Conservation (phyloP, 441 rosid species). For the Aleurites moluccanus region DNA sequence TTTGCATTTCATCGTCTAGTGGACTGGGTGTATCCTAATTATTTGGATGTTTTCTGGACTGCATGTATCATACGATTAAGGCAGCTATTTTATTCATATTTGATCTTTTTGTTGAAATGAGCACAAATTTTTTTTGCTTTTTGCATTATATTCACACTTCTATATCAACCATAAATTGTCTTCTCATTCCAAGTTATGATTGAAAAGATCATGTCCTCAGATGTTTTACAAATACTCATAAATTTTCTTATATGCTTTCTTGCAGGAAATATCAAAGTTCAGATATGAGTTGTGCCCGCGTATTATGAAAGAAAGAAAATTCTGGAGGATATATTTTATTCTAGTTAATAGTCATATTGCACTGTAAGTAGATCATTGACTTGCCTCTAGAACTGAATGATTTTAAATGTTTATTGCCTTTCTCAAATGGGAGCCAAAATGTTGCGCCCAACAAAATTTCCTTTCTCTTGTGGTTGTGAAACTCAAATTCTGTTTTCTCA, state of each 20-base stretch:
- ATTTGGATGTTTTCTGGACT: not conserved
- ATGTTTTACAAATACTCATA: constrained; percentile 1
- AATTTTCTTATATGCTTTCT: constrained; percentile 11
- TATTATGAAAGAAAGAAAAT: constrained; percentile 67
- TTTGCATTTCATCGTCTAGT: not conserved
- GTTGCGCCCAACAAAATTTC: no score
- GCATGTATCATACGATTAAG: not conserved
- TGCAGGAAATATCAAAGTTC: constrained; percentile 78
- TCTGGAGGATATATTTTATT: constrained; percentile 83
- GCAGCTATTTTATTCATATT: not conserved
- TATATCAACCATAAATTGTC: not conserved
- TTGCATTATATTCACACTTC: not conserved
- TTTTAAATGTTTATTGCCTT: not conserved
- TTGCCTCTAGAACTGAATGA: constrained; percentile 4
- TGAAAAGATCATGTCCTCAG: not conserved
- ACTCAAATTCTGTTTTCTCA: not conserved
- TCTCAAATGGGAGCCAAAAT: not conserved
- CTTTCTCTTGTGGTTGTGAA: not conserved
- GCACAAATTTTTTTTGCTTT: not conserved
- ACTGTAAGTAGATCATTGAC: constrained; percentile 50
- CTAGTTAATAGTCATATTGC: constrained; percentile 67
- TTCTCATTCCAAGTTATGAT: not conserved
- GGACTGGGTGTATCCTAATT: not conserved
- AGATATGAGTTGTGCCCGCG: constrained; percentile 84
- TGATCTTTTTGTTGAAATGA: not conserved